These are phyloP conservation scores for Cryptosporidium felis DNA, from an alignment of 169 alveolate genomes.

Conservation along the genomic window DNA sequence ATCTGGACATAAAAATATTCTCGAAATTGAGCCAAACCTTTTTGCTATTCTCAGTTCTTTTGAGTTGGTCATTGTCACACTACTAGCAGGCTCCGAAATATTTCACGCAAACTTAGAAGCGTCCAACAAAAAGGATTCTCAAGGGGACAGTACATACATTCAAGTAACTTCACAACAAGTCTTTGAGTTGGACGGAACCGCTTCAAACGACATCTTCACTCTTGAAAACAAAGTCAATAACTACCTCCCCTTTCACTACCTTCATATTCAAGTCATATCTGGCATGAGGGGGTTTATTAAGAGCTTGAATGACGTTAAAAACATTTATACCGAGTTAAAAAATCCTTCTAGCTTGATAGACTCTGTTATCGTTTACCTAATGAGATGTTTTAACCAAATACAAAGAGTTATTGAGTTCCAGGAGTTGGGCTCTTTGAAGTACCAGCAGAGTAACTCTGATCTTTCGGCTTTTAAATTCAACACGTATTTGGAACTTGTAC, in stretches of 20 bases:
- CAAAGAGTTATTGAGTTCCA: slow-evolving; percentile 11
- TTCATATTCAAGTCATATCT: slow-evolving; percentile 40
- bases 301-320: not conserved
- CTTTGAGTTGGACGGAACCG: slow-evolving; percentile 44
- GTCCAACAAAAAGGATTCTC: not conserved
- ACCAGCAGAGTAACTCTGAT: not conserved
- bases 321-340: not conserved
- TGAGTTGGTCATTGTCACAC: not conserved
- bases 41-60: not conserved
- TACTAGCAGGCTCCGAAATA: slow-evolving; percentile 10
- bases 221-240: not conserved
- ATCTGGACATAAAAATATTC: not conserved
- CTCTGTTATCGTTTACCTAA: not conserved
- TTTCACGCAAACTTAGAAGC: not conserved
- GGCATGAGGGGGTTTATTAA: not conserved
- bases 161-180: not conserved
- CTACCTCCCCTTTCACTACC: slow-evolving; percentile 12
- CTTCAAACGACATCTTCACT: slow-evolving; percentile 24
- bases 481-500: slow-evolving; percentile 7
- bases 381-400: slow-evolving; percentile 21
- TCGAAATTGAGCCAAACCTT: not conserved
- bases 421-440: not conserved
- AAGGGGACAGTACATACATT: no score
- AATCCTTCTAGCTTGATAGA: slow-evolving; percentile 1
- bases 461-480: not conserved